phyloP scores from a whole-genome alignment of 164 flowering plant genomes.

The Magnolia officinalis region DNA sequence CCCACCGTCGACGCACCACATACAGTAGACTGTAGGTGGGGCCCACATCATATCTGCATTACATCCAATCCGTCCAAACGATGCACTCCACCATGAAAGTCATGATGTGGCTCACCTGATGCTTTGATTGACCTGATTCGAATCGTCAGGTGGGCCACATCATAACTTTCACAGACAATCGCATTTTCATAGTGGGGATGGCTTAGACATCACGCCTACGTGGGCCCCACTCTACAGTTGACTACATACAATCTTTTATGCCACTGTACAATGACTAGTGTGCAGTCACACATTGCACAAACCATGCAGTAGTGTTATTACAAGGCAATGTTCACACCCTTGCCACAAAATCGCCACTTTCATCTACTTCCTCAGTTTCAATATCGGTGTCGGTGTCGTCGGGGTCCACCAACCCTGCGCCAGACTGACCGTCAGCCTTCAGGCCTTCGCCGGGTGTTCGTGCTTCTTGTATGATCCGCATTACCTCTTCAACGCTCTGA shows the following conservation, averaged over 20 bases:
- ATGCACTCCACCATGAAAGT: not conserved
- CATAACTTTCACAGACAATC: too few species aligned
- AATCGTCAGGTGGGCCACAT: too few species aligned
- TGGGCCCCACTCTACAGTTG: not conserved
- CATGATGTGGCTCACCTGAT: too few species aligned
- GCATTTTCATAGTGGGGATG: too few species aligned
- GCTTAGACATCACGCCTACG: not conserved
- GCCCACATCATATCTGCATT: not conserved
- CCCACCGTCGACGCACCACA: not conserved
- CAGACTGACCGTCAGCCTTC: slow-evolving; percentile 19
- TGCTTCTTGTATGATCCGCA: slow-evolving; percentile 61
- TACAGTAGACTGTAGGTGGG: not conserved
- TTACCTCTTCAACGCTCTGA: slow-evolving; percentile 59
- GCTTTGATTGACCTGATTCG: too few species aligned
- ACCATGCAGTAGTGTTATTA: not conserved
- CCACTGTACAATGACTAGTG: not conserved
- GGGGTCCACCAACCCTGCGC: slow-evolving; percentile 20
- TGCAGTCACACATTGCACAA: not conserved
- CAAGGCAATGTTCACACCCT: not conserved
- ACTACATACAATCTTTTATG: not conserved
- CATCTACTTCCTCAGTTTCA: slow-evolving; percentile 36
- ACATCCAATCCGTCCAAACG: not conserved
- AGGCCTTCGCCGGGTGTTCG: slow-evolving; percentile 30
- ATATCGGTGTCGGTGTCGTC: slow-evolving; percentile 32
- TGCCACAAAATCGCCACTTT: slow-evolving; percentile 34